phyloP scores from a whole-genome alignment of 2,329 filamentous ascomycete species.

The Ascochyta koolunga region DNA sequence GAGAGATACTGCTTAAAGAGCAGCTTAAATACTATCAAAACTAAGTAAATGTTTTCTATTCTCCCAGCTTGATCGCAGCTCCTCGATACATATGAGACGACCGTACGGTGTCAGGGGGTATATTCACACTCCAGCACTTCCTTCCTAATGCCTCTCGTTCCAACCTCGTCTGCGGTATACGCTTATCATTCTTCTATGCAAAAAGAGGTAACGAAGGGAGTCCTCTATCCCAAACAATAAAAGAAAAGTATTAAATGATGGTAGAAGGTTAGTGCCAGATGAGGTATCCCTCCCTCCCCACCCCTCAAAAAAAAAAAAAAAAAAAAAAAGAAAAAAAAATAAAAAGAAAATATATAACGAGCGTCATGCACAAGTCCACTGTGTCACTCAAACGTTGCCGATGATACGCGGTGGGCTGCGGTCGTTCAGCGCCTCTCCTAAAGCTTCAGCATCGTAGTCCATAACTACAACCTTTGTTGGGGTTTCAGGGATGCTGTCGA shows the following conservation, averaged over 20 bases:
- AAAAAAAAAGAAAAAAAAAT: too few relatives aligned
- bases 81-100: too few relatives aligned
- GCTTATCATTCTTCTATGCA: conserved; percentile 4
- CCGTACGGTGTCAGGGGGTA: conserved; percentile 4
- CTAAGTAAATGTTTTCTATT: too few relatives aligned
- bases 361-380: background rate
- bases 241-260: conserved; percentile 13
- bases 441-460: conserved; percentile 47
- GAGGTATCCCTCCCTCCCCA: too few relatives aligned
- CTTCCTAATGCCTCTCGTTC: background rate
- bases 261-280: background rate
- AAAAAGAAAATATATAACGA: conserved; percentile 1
- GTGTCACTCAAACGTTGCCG: background rate
- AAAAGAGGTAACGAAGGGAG: background rate
- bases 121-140: background rate
- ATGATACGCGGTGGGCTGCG: conserved; percentile 1
- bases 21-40: too few relatives aligned
- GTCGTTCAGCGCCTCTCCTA: conserved; percentile 46
- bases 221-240: conserved; percentile 1
- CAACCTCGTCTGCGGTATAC: background rate
- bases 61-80: too few relatives aligned
- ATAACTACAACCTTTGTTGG: conserved; percentile 43
- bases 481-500: conserved; percentile 38
- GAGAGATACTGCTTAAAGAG: too few relatives aligned
- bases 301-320: too few relatives aligned